Percentiles rank a stretch among this genome's conserved stretches.
These are phyloP conservation scores for Mimosa pudica DNA, from an alignment of 306 rosid genomes.

Conservation along the genomic window DNA sequence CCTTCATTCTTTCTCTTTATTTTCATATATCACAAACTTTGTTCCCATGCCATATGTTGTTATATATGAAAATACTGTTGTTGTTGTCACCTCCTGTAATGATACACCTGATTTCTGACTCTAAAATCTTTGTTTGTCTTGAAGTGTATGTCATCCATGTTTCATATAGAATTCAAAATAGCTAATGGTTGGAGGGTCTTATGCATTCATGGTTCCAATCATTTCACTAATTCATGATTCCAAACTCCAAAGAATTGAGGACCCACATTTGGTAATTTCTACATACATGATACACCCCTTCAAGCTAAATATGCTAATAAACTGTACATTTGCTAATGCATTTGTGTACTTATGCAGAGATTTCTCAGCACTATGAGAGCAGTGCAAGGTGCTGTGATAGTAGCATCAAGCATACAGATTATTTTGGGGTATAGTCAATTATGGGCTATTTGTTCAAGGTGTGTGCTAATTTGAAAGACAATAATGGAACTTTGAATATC, in stretches of 20 bases:
- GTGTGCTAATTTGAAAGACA: conserved; percentile 33
- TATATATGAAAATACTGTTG: too few species aligned
- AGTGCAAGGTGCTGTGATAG: conserved; percentile 90
- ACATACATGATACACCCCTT: conserved; percentile 27
- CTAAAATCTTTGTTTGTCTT: too few species aligned
- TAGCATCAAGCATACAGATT: conserved; percentile 91
- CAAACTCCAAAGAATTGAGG: conserved; percentile 58
- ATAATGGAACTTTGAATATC: conserved; percentile 5
- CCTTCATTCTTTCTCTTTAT: too few species aligned
- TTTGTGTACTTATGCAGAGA: conserved; percentile 57
- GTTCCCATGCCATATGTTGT: too few species aligned
- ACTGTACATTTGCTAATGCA: not conserved
- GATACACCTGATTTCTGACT: too few species aligned
- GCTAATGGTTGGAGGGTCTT: conserved; percentile 80
- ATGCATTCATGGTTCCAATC: conserved; percentile 95
- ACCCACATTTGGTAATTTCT: conserved; percentile 72
- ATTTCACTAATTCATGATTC: conserved; percentile 90
- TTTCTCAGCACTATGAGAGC: conserved; percentile 92
- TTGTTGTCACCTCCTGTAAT: too few species aligned
- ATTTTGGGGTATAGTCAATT: conserved; percentile 92
- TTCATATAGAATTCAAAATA: too few species aligned
- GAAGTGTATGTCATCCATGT: too few species aligned
- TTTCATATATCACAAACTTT: too few species aligned
- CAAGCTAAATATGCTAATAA: not conserved
- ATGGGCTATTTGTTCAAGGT: conserved; percentile 99